phyloP scores from a whole-genome alignment of 306 rosid genomes.

The Ziziphus jujuba region DNA sequence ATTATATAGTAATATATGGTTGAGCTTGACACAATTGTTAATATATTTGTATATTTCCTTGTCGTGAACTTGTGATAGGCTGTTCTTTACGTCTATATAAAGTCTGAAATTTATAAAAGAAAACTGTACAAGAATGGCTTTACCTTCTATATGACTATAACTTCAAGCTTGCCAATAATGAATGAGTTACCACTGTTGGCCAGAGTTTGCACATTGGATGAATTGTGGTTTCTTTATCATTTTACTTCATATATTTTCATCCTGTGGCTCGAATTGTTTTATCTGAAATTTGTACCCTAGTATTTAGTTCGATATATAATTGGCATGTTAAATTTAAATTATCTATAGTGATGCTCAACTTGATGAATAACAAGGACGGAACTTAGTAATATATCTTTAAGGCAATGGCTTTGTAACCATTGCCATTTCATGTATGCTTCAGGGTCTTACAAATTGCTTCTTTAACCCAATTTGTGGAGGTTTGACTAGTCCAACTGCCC shows the following conservation, averaged over 20 bases:
- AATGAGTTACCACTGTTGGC: too few relatives aligned
- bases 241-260: background rate
- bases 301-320: background rate
- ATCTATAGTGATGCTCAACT: slow-evolving; percentile 19
- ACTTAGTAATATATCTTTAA: slow-evolving; percentile 51
- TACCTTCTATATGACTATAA: too few relatives aligned
- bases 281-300: background rate
- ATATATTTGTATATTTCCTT: too few relatives aligned
- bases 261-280: background rate
- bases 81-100: too few relatives aligned
- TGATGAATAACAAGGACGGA: slow-evolving; percentile 32
- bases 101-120: too few relatives aligned
- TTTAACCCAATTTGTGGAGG: slow-evolving; percentile 53
- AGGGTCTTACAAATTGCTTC: slow-evolving; percentile 64
- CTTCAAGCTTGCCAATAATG: too few relatives aligned
- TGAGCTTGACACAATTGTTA: too few relatives aligned
- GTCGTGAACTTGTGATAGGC: too few relatives aligned
- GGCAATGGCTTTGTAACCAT: slow-evolving; percentile 59
- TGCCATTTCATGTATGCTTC: slow-evolving; percentile 43
- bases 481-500: slow-evolving; percentile 52
- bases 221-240: background rate
- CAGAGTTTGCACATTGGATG: background rate
- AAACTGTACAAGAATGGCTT: too few relatives aligned
- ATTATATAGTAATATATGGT: too few relatives aligned
- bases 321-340: background rate